Percentiles rank a stretch among this genome's conserved stretches.
phyloP scores from a whole-genome alignment of 257 asterid genomes.

The Przewalskia tangutica region DNA sequence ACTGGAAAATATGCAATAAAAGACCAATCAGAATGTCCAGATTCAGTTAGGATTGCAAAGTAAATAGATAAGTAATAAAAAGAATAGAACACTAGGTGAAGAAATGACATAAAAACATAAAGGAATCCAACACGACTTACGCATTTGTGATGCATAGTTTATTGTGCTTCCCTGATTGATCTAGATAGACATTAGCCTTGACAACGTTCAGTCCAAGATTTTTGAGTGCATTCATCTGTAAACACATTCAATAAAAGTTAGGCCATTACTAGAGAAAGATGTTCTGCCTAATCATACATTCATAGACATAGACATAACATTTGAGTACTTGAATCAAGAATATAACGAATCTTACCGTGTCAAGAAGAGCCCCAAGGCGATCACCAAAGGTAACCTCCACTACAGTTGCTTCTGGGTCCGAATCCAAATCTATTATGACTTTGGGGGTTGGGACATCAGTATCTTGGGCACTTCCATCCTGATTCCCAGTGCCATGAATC shows the following conservation, averaged over 20 bases:
- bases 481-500: slow-evolving; percentile 21
- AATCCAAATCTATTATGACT: slow-evolving; percentile 83
- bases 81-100: neutral
- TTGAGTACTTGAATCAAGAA: neutral
- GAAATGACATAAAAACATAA: neutral
- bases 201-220: slow-evolving; percentile 84
- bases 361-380: slow-evolving; percentile 93
- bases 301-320: no score
- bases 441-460: slow-evolving; percentile 67
- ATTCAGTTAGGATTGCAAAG: neutral
- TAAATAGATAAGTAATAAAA: neutral
- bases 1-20: slow-evolving; percentile 29
- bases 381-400: slow-evolving; percentile 94
- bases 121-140: slow-evolving; percentile 37
- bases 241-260: slow-evolving; percentile 16
- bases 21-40: neutral
- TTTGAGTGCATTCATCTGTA: slow-evolving; percentile 79
- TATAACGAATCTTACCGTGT: slow-evolving; percentile 44
- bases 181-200: slow-evolving; percentile 87
- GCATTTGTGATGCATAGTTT: slow-evolving; percentile 74
- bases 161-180: slow-evolving; percentile 94
- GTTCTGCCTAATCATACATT: neutral
- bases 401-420: slow-evolving; percentile 79
- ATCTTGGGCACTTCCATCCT: slow-evolving; percentile 58
- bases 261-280: neutral